Base-by-base conservation (phyloP, 2,329 filamentous ascomycete genomes). In the Aureobasidium zeae region DNA sequence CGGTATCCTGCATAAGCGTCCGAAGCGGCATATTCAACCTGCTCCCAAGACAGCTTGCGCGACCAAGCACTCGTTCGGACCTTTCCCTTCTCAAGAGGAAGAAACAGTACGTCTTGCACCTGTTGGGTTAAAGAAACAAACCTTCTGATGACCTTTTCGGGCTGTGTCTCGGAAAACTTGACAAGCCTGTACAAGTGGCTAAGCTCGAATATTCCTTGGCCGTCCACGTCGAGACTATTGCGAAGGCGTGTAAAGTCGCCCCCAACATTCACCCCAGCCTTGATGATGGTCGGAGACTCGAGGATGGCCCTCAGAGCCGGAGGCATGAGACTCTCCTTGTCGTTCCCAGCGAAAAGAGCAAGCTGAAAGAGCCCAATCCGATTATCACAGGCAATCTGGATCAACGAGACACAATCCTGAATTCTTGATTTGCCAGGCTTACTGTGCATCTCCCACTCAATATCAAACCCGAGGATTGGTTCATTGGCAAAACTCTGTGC, bases 311-410 rank as follows among this genome's bases (percentile, higher is more conserved):
- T 77, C 35, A 95, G 71, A 0, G 78, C 74, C 0, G 84, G 83
- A 2, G 81, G 72, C n/a, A 88, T 71, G 19, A 89, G 67, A 16
- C 81, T 73, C 5, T 65, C 60, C 1, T 54, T 49, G 0, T 59
- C 63, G 11, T 60, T 59, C 2, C 67, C 67, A 15, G 52, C 35
- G 48, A 70, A 68, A 2, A 79, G 53, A 2, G 86, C 82, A 41
- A 94, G 62, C 52, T 95, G 89, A 52, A 94, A 88, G 0, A 95
- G 71, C 0, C 73, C 86, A 36, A 95, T 81, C 11, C 78, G 81
- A 49, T 81, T 76, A 31, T 83, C 75, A 48, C 78, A 83, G 1
- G 88, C 86, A 16, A 95, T 61, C 61, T 95, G 89, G 31, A 95
- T 81, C 26, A 95, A 63, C 0, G 84, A 88, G 5, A 93, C 75